Evolutionary conservation across 192 early-diverging fungal species (phyloP), one percentile per base, ranked within the genome.

Genomic region (Cladochytrium replicatum): DNA sequence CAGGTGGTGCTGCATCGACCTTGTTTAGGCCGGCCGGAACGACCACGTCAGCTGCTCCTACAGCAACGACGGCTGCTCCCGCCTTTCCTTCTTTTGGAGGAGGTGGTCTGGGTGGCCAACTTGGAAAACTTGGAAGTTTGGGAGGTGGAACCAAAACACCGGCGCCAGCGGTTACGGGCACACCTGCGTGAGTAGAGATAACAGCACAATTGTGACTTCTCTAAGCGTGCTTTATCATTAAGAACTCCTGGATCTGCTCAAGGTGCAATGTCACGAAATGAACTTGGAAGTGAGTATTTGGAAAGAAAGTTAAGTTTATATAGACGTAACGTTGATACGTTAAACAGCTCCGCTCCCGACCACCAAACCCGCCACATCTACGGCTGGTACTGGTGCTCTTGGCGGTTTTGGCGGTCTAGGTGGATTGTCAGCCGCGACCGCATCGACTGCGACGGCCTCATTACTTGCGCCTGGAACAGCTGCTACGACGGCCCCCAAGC

Each of bases 371-470:
- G 42, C 47, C 19, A 24, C 50, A 9, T n/a, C 60, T 52, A 17
- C 66, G 7, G 21, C 66, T 11, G 1, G 25, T 44, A 8, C 41
- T 43, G 46, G 46, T 27, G 25, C 31, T 37, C 11, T 11, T 22
- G 28, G 6, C 17, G 34, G 34, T 13, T 13, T 17, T 37, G 47
- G 47, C 41, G 27, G 53, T 53, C 54, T 51, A 7, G 49, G 53
- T 23, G 22, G 40, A 13, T 7, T 7, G 2, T 23, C 28, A 38
- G 22, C 63, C 19, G 3, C 41, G 13, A 29, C 52, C 1, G 17
- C 50, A 17, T 8, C 68, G 7, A 47, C 62, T 27, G 1, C 63
- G 31, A 43, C 71, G 19, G 52, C 68, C 0, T 52, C 57, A 15
- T 4, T 45, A 43, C 27, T 54, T 30, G 32, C n/a, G n/a, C n/a